A percentile compares a stretch with the other conserved stretches of the same genome.
These are phyloP conservation scores for Penicillium sp. DNA, from an alignment of 2,329 filamentous ascomycete species.

Conservation along the genomic window DNA sequence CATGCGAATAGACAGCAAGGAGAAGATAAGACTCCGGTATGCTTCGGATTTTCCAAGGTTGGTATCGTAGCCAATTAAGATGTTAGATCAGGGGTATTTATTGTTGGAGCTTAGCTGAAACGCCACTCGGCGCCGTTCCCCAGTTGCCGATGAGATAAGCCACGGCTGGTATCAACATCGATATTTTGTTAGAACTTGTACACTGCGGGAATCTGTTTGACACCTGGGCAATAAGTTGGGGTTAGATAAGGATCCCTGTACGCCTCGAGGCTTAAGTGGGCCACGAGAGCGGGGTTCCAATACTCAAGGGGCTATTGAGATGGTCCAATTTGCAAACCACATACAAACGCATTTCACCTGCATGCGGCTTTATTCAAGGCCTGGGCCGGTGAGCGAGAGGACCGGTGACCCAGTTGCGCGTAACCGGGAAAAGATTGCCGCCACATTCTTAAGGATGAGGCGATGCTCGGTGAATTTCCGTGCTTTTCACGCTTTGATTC, in stretches of 20 bases:
- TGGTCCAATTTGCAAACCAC: too few relatives aligned
- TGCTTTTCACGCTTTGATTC: background rate
- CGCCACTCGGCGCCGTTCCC: background rate
- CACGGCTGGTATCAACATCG: background rate
- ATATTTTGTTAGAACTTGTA: too few relatives aligned
- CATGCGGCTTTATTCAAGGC: too few relatives aligned
- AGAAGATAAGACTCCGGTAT: slow-evolving; percentile 4
- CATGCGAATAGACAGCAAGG: background rate
- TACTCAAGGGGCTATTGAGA: too few relatives aligned
- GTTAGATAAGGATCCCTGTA: background rate
- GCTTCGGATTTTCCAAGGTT: background rate
- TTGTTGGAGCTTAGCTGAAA: slow-evolving; percentile 1
- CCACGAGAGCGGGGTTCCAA: background rate
- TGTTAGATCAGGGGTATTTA: background rate
- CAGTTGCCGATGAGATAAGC: background rate
- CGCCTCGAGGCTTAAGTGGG: background rate
- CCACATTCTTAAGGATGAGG: background rate
- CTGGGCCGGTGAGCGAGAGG: too few relatives aligned
- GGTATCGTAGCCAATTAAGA: slow-evolving; percentile 1
- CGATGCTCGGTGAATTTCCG: background rate
- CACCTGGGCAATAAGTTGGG: background rate
- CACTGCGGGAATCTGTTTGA: too few relatives aligned
- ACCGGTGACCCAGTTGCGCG: too few relatives aligned
- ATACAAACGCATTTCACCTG: background rate
- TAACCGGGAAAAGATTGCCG: background rate